Evolutionary conservation across 2,329 filamentous ascomycete species (phyloP).

Genomic region (Lachnellula arida): DNA sequence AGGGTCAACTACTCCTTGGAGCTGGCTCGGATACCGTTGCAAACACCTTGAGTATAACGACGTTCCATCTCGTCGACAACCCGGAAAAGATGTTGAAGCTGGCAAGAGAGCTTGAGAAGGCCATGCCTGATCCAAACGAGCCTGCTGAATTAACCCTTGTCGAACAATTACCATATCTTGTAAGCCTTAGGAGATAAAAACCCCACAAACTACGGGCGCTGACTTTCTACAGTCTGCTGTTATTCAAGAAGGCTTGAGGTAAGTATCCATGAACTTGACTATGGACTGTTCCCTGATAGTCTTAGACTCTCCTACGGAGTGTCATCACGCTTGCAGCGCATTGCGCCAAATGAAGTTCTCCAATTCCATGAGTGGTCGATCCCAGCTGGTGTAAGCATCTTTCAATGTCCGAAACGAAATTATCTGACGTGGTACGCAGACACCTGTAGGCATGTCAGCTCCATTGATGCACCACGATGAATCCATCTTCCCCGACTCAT

Average conservation of each 20-base stretch:
- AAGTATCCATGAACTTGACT: neutral
- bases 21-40: constrained; percentile 12
- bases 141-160: constrained; percentile 15
- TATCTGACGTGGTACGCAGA: constrained; percentile 4
- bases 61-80: constrained; percentile 8
- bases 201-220: neutral
- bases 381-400: constrained; percentile 22
- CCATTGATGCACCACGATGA: constrained; percentile 29
- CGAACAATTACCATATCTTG: constrained; percentile 24
- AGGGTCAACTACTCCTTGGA: constrained; percentile 11
- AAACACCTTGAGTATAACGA: constrained; percentile 3
- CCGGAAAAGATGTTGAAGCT: constrained; percentile 16
- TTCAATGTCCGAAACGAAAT: neutral
- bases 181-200: neutral
- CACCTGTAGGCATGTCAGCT: constrained; percentile 20
- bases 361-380: constrained; percentile 19
- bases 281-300: neutral
- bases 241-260: constrained; percentile 16
- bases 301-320: constrained; percentile 24
- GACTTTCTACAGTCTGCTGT: constrained; percentile 5
- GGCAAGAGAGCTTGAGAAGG: constrained; percentile 12
- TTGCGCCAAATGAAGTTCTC: constrained; percentile 23
- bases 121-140: constrained; percentile 10
- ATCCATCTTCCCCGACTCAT: constrained; percentile 28
- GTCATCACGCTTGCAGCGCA: constrained; percentile 27